Percentiles rank a stretch among this genome's conserved stretches.
Conservation (phyloP, 1,284 basidiomycete genomes). For the Papiliotrema fonsecae region DNA sequence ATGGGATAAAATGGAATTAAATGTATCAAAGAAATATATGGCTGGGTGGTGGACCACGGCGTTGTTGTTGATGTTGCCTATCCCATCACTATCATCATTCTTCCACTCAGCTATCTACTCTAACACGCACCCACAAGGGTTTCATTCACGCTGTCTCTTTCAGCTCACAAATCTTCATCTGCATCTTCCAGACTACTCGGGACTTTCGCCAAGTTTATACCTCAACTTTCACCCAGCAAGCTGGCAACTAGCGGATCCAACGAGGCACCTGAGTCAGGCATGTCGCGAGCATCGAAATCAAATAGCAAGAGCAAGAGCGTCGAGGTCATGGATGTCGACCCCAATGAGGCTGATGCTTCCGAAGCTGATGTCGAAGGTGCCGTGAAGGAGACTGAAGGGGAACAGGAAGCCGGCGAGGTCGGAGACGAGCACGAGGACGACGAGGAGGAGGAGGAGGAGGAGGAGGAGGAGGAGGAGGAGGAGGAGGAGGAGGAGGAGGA, state of each 20-base stretch:
- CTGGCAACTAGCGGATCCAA: background rate
- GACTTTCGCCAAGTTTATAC: background rate
- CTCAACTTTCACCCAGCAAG: background rate
- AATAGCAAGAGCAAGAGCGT: background rate
- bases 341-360: background rate
- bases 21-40: too few relatives aligned
- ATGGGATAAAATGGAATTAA: too few relatives aligned
- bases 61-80: too few relatives aligned
- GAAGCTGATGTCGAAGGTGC: too few relatives aligned
- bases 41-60: too few relatives aligned
- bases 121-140: too few relatives aligned
- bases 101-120: too few relatives aligned
- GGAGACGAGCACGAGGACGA: slow-evolving; percentile 4
- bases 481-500: slow-evolving; percentile 17
- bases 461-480: slow-evolving; percentile 9
- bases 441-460: slow-evolving; percentile 6
- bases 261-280: background rate
- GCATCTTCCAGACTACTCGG: background rate
- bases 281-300: background rate
- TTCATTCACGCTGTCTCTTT: background rate
- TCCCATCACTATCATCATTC: background rate
- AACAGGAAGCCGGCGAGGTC: background rate
- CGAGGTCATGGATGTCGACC: background rate
- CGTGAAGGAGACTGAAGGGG: background rate
- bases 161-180: background rate